phyloP scores from a whole-genome alignment of 2,329 filamentous ascomycete species.

The Seiridium cupressi region DNA sequence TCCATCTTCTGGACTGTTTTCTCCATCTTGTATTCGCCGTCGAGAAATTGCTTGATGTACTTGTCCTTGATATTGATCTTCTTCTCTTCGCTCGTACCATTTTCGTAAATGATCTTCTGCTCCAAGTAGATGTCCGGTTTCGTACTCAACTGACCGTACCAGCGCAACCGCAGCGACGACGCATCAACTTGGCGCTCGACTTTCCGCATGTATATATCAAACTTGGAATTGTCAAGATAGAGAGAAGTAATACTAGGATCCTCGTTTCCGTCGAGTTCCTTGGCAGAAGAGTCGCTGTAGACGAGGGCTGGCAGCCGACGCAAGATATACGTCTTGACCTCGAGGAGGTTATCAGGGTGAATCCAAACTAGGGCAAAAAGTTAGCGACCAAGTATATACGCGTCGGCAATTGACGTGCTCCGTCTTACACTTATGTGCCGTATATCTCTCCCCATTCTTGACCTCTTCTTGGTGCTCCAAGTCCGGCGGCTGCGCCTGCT shows the following conservation, averaged over 20 bases:
- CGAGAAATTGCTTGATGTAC: conserved; percentile 83
- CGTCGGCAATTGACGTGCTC: not conserved
- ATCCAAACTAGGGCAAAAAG: conserved; percentile 70
- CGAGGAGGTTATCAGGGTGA: conserved; percentile 89
- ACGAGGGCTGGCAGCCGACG: conserved; percentile 87
- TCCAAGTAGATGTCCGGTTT: conserved; percentile 82
- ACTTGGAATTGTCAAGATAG: conserved; percentile 89
- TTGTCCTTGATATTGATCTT: conserved; percentile 90
- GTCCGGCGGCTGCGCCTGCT: conserved; percentile 37
- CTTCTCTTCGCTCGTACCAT: conserved; percentile 74
- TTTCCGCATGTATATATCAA: conserved; percentile 84
- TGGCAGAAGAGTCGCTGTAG: conserved; percentile 85
- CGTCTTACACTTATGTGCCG: conserved; percentile 77
- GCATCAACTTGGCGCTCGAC: conserved; percentile 73
- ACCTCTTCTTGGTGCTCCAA: conserved; percentile 54
- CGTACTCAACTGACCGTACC: conserved; percentile 82
- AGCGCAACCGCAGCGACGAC: conserved; percentile 80
- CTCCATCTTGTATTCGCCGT: conserved; percentile 87
- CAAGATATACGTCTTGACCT: conserved; percentile 94
- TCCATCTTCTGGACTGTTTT: conserved; percentile 87
- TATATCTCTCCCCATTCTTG: conserved; percentile 70
- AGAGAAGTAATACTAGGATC: conserved; percentile 93
- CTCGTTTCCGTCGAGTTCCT: conserved; percentile 74
- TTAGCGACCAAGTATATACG: not conserved
- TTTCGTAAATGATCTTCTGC: conserved; percentile 80